Evolutionary conservation across 1,284 basidiomycete species (phyloP), one percentile per base, ranked within the genome.

Genomic region (Pseudozyma flocculosa): DNA sequence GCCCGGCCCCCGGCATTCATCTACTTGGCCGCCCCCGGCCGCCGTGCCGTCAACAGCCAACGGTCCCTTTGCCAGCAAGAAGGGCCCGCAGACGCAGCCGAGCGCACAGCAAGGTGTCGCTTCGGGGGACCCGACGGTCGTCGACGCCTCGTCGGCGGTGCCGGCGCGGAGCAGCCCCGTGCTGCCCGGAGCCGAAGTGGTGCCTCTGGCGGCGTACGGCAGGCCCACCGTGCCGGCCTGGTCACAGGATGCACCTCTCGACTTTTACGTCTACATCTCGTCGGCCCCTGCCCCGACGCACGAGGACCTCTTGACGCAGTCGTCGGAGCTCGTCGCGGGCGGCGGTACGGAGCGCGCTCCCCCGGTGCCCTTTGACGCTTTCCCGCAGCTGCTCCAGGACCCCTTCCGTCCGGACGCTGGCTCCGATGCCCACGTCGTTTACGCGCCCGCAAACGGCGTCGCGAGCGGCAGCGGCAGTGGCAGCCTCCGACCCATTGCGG

Each of bases 241-340:
- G 59, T 24, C 24, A 4, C 57, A 56, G 13, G 45, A 49, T 3
- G 19, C 40, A 1, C 30, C 50, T 22, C 54, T 71, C 5, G 69
- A 71, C 42, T 50, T 71, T 23, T 71, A 71, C 48, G 39, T 71
- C 18, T 71, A 55, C 32, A 40, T 73, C 44, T 58, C 62, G 1
- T 52, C 57, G 15, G 46, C 45, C 3, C 34, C 50, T 2, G 50
- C 69, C 2, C 50, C 63, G 2, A 40, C 34, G 13, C 8, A 18
- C 5, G 50, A 48, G 17, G 47, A 61, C 26, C 3, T 71, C n/a
- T 43, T 43, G 23, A 57, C 59, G 5, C 70, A 73, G 46, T 42
- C 18, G 14, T 69, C 66, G 24, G 55, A 59, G 22, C 32, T 71
- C 47, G 47, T 61, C 2, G 54, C 52, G 1, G 26, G 26, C 26